Percentiles rank a stretch among this genome's conserved stretches.
phyloP scores from a whole-genome alignment of 805 yeast species.

The Wickerhamomyces bisporus region DNA sequence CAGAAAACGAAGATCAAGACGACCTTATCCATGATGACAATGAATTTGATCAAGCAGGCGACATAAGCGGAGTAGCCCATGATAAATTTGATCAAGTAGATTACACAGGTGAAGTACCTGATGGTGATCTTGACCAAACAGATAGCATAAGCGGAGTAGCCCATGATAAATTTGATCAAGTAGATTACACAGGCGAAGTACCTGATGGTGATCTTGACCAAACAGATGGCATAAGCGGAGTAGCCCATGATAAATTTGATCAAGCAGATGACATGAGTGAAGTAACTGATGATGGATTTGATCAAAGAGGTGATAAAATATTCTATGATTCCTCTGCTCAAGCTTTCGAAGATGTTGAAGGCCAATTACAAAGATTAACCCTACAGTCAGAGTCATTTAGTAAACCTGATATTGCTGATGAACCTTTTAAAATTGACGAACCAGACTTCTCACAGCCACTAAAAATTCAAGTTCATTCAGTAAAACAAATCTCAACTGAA shows the following conservation, averaged over 20 bases:
- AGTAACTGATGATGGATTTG: neutral
- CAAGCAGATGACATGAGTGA: too few relatives aligned
- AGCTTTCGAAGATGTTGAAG: constrained; percentile 16
- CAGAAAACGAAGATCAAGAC: neutral
- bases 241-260: too few relatives aligned
- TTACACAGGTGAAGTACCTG: too few relatives aligned
- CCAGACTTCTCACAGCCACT: constrained; percentile 1
- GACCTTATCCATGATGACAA: neutral
- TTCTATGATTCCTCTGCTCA: constrained; percentile 7
- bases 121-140: too few relatives aligned
- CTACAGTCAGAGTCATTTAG: constrained; percentile 3
- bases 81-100: too few relatives aligned
- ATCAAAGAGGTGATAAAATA: too few relatives aligned
- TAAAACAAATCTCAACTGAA: constrained; percentile 14
- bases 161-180: too few relatives aligned
- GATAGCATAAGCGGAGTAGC: too few relatives aligned
- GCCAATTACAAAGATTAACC: constrained; percentile 14
- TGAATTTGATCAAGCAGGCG: constrained; percentile 3
- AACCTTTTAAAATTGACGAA: neutral
- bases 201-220: too few relatives aligned
- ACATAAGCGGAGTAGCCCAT: too few relatives aligned
- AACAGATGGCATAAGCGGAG: too few relatives aligned
- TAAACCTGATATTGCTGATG: neutral
- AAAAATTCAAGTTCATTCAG: constrained; percentile 11
- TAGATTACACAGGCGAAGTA: too few relatives aligned